phyloP scores from a whole-genome alignment of 2,329 filamentous ascomycete genomes.

The Pseudogymnoascus sp. region DNA sequence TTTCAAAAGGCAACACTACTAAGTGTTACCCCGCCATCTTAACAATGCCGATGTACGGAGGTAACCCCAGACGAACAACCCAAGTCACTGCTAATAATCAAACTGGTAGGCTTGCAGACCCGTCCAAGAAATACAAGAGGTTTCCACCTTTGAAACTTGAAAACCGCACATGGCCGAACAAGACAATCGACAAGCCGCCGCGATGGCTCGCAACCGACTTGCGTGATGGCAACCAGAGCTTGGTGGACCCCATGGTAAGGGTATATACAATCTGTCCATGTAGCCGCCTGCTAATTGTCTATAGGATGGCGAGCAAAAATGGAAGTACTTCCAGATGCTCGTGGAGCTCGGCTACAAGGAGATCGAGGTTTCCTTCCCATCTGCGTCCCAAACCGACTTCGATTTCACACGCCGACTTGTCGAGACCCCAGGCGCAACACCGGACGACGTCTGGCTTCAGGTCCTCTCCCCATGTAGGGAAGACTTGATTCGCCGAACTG shows the following conservation, averaged over 20 bases:
- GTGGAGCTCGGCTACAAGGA: conserved; percentile 91
- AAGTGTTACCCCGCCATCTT: conserved; percentile 6
- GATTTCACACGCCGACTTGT: conserved; percentile 85
- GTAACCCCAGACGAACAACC: not conserved
- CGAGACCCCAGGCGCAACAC: conserved; percentile 72
- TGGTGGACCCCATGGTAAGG: conserved; percentile 84
- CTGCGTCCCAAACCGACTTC: conserved; percentile 89
- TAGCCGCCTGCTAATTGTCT: not conserved
- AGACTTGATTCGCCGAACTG: conserved; percentile 81
- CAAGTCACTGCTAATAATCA: not conserved
- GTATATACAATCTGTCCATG: not conserved
- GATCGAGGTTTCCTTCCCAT: conserved; percentile 93
- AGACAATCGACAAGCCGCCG: conserved; percentile 67
- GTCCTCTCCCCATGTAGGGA: conserved; percentile 87
- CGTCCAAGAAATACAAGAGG: conserved; percentile 66
- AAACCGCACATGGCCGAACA: conserved; percentile 37
- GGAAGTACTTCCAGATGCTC: conserved; percentile 90
- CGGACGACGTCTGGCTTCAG: conserved; percentile 85
- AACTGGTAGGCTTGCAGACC: conserved; percentile 56
- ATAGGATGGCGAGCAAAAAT: conserved; percentile 90
- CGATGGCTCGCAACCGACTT: conserved; percentile 86
- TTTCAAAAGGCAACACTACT: not conserved
- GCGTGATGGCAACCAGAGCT: conserved; percentile 87
- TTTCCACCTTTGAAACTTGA: conserved; percentile 53
- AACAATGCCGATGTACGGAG: conserved; percentile 10